Conservation (phyloP, 805 yeast genomes). For the Starmerella stigmatis region DNA sequence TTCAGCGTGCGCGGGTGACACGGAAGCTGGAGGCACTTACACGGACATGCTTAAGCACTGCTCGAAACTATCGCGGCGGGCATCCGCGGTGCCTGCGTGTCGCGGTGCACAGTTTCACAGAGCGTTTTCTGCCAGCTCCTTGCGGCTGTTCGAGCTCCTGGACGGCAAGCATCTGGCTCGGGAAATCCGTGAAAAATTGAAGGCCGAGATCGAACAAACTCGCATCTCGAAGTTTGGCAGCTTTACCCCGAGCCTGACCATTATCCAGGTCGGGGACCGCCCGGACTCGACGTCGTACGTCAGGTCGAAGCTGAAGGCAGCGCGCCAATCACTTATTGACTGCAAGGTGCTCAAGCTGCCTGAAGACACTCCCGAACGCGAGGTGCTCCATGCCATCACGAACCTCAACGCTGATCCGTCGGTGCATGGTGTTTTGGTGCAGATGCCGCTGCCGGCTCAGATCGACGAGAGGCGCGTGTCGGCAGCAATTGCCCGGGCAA, state of each 20-base stretch:
- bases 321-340: constrained; percentile 64
- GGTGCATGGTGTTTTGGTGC: constrained; percentile 82
- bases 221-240: constrained; percentile 35
- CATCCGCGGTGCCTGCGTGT: neutral
- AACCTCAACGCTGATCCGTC: constrained; percentile 58
- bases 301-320: constrained; percentile 81
- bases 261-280: constrained; percentile 80
- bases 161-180: constrained; percentile 55
- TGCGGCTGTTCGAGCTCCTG: constrained; percentile 29
- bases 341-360: constrained; percentile 57
- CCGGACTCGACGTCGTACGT: constrained; percentile 92
- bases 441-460: constrained; percentile 77
- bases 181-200: constrained; percentile 42
- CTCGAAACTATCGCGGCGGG: neutral
- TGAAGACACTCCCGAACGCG: constrained; percentile 51
- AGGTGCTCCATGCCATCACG: constrained; percentile 45
- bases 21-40: no score
- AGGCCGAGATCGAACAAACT: constrained; percentile 40
- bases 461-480: constrained; percentile 72
- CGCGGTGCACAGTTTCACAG: neutral
- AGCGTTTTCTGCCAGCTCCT: constrained; percentile 1
- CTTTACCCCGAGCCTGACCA: constrained; percentile 70
- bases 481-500: constrained; percentile 63
- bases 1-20: no score
- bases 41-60: neutral